Evolutionary conservation across 2,329 filamentous ascomycete species (phyloP).

Genomic region (Thielaviopsis punctulata): DNA sequence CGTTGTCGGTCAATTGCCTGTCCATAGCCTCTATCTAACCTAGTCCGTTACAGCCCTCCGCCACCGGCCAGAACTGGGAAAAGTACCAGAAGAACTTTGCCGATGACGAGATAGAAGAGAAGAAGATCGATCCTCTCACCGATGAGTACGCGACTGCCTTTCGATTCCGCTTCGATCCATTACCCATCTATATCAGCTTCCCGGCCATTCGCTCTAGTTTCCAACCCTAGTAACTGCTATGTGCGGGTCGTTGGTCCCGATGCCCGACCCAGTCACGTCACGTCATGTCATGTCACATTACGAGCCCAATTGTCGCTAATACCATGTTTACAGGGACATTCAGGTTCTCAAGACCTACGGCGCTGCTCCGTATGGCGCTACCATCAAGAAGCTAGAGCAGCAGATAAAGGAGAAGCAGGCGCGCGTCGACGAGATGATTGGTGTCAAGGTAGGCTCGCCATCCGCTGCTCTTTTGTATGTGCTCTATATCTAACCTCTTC

Average conservation of each 20-base stretch:
- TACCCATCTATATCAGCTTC: no score
- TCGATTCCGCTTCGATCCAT: constrained; percentile 15
- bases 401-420: constrained; percentile 99
- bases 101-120: constrained; percentile 94
- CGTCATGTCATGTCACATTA: no score
- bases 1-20: neutral
- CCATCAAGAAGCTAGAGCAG: constrained; percentile 94
- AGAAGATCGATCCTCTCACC: constrained; percentile 95
- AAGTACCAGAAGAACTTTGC: constrained; percentile 96
- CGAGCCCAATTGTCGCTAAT: constrained; percentile 12
- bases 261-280: neutral
- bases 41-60: constrained; percentile 54
- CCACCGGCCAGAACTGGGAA: constrained; percentile 89
- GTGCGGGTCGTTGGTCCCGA: constrained; percentile 11
- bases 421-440: constrained; percentile 98
- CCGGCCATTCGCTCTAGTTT: no score
- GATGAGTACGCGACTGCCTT: constrained; percentile 57
- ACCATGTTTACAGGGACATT: constrained; percentile 59
- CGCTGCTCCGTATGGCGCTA: constrained; percentile 82
- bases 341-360: constrained; percentile 99
- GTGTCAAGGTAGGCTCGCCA: constrained; percentile 56
- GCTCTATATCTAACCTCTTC: neutral
- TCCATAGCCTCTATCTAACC: neutral
- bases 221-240: no score
- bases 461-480: no score